phyloP scores from a whole-genome alignment of 257 asterid species.

The Primulina tabacum region DNA sequence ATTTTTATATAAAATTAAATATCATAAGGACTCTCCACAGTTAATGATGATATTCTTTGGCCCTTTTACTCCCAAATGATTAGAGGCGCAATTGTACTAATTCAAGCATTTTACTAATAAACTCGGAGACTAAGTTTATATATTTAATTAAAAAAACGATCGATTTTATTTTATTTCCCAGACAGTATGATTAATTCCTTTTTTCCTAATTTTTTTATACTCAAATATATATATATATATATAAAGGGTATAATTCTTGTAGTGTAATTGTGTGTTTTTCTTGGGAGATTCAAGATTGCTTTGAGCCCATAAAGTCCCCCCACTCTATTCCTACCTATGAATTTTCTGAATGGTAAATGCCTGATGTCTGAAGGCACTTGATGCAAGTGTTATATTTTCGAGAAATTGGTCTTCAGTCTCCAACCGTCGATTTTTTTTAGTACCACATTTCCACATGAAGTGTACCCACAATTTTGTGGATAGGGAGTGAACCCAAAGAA shows the following conservation, averaged over 20 bases:
- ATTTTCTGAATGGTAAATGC: constrained; percentile 26
- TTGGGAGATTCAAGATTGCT: constrained; percentile 28
- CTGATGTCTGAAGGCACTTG: constrained; percentile 29
- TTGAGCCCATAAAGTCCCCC: constrained; percentile 48
- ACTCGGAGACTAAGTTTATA: too few relatives aligned
- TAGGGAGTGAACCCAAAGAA: too few relatives aligned
- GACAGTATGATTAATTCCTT: too few relatives aligned
- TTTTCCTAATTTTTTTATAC: too few relatives aligned
- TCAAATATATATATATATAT: too few relatives aligned
- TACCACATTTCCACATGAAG: too few relatives aligned
- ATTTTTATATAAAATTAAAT: too few relatives aligned
- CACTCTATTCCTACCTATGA: constrained; percentile 10
- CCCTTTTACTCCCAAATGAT: not conserved
- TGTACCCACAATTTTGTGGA: too few relatives aligned
- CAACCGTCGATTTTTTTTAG: too few relatives aligned
- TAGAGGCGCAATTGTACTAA: not conserved
- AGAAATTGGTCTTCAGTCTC: too few relatives aligned
- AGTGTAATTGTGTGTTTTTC: constrained; percentile 10
- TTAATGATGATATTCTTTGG: constrained; percentile 30
- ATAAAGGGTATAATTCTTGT: not conserved
- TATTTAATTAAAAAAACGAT: too few relatives aligned
- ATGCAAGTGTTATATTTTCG: not conserved
- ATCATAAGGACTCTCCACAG: constrained; percentile 23
- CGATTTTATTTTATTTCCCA: too few relatives aligned
- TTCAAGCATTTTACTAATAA: not conserved